Percentiles rank a stretch among this genome's conserved stretches.
These are phyloP conservation scores for Citrus cavaleriei DNA, from an alignment of 345 rosid species.

Conservation along the genomic window DNA sequence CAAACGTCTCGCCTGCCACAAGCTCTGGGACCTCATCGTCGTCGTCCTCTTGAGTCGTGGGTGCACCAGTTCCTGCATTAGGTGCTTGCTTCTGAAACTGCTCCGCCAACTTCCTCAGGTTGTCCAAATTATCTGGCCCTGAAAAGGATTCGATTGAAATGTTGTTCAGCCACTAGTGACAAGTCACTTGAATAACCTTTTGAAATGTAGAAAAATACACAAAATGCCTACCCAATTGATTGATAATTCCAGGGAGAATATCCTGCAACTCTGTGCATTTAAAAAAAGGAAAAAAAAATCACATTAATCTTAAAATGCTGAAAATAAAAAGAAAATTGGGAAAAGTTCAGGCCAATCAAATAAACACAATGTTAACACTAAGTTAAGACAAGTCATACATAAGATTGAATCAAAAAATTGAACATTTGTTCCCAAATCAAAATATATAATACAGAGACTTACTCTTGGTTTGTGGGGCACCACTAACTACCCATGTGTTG, in stretches of 20 bases:
- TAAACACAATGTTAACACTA: not conserved
- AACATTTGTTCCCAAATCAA: not conserved
- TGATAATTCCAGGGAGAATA: slow-evolving; percentile 82
- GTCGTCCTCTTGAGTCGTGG: slow-evolving; percentile 53
- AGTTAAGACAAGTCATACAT: not conserved
- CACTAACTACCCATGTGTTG: slow-evolving; percentile 98
- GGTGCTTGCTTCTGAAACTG: slow-evolving; percentile 82
- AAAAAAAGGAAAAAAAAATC: not conserved
- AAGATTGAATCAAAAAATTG: not conserved
- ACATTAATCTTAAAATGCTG: not conserved
- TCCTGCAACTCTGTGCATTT: slow-evolving; percentile 70
- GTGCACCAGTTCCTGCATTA: slow-evolving; percentile 33
- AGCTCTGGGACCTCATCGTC: slow-evolving; percentile 91
- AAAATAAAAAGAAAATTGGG: not conserved
- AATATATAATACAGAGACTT: slow-evolving; percentile 9
- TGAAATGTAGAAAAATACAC: not conserved
- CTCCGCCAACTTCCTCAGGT: slow-evolving; percentile 89
- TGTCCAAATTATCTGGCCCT: slow-evolving; percentile 94
- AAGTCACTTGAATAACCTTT: not conserved
- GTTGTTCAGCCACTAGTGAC: not conserved
- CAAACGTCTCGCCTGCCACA: slow-evolving; percentile 82
- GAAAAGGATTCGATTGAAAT: slow-evolving; percentile 2
- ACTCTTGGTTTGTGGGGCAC: slow-evolving; percentile 92
- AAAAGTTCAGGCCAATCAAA: not conserved
- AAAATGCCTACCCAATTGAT: slow-evolving; percentile 66